Evolutionary conservation across 768 basidiomycete species (phyloP).

Genomic region (Baorangia bicolor): DNA sequence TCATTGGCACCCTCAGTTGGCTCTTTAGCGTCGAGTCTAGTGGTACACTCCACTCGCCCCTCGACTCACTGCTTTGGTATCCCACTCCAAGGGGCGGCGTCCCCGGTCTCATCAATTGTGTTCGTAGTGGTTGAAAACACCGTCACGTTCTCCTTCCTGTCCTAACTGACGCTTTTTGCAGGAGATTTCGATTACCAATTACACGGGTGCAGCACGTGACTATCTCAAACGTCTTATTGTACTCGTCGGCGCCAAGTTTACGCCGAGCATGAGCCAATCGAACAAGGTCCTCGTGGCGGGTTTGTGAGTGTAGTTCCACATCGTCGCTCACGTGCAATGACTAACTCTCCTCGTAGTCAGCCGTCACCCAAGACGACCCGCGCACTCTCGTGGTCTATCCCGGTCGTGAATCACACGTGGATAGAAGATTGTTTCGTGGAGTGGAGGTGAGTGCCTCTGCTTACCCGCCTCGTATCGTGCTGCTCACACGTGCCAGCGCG

Average conservation of each 20-base stretch:
- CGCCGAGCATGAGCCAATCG: conserved; percentile 72
- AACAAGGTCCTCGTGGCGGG: conserved; percentile 87
- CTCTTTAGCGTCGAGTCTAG: conserved; percentile 73
- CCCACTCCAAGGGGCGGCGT: conserved; percentile 67
- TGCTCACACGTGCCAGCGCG: conserved; percentile 27
- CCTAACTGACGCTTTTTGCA: conserved; percentile 27
- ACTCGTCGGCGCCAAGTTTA: conserved; percentile 76
- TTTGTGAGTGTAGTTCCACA: conserved; percentile 49
- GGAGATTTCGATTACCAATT: conserved; percentile 86
- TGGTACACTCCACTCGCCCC: conserved; percentile 58
- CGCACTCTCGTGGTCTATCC: conserved; percentile 78
- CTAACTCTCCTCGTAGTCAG: conserved; percentile 27
- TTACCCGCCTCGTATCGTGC: not conserved
- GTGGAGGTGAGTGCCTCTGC: conserved; percentile 49
- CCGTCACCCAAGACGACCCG: conserved; percentile 62
- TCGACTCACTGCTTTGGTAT: conserved; percentile 81
- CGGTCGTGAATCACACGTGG: conserved; percentile 88
- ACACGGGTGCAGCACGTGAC: conserved; percentile 82
- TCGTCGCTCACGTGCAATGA: not conserved
- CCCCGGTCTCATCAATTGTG: conserved; percentile 58
- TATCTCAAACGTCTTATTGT: conserved; percentile 83
- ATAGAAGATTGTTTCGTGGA: conserved; percentile 85
- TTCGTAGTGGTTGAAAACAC: conserved; percentile 35
- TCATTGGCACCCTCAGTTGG: conserved; percentile 81
- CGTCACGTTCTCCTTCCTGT: not conserved